These are phyloP conservation scores for Rhynchosporium agropyri DNA, from an alignment of 2,329 filamentous ascomycete genomes.

Conservation along the genomic window DNA sequence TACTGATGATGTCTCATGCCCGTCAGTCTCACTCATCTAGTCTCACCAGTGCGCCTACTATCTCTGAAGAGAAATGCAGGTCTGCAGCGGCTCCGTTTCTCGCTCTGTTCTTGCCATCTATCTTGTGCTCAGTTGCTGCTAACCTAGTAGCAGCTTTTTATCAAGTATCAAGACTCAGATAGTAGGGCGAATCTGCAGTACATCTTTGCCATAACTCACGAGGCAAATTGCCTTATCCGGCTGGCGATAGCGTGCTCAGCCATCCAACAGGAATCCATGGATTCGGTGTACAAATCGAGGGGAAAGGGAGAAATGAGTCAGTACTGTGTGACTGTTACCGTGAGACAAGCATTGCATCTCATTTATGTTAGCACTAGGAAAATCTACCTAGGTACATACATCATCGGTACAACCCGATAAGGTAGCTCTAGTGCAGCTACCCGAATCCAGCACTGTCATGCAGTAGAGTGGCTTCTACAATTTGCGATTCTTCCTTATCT, in stretches of 20 bases:
- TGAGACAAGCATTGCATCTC: background rate
- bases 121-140: background rate
- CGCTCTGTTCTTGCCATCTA: background rate
- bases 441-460: slow-evolving; percentile 1
- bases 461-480: background rate
- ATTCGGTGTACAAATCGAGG: background rate
- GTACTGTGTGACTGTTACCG: background rate
- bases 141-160: background rate
- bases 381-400: slow-evolving; percentile 9
- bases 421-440: background rate
- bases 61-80: background rate
- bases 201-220: slow-evolving; percentile 2
- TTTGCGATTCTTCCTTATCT: background rate
- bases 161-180: background rate
- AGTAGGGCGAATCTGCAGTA: background rate
- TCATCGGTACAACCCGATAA: slow-evolving; percentile 6
- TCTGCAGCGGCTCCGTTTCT: slow-evolving; percentile 1
- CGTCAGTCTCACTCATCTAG: background rate
- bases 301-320: background rate
- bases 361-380: background rate
- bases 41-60: too few species aligned
- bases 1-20: slow-evolving; percentile 9
- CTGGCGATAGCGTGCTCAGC: background rate
- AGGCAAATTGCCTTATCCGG: slow-evolving; percentile 1
- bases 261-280: background rate